Conservation (phyloP, 768 basidiomycete species). For the Boletus tomentosulus region DNA sequence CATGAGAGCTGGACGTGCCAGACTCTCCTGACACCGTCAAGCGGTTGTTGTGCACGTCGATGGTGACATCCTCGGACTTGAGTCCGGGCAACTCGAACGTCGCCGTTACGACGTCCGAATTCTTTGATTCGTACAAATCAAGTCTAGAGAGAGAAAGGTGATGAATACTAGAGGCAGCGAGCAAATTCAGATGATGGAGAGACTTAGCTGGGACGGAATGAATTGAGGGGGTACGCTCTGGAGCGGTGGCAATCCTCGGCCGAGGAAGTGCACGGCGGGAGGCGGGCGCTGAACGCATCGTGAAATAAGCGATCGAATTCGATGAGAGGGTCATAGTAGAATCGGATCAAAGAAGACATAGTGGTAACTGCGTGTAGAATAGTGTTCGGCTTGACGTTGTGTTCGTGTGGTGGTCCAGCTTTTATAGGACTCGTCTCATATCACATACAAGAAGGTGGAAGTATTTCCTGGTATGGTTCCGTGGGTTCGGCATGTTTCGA, state of each 20-base stretch:
- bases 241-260: not conserved
- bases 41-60: conserved; percentile 41
- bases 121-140: conserved; percentile 43
- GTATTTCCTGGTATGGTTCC: too few species aligned
- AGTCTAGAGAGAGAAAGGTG: conserved; percentile 25
- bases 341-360: not conserved
- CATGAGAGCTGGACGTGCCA: conserved; percentile 29
- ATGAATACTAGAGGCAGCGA: not conserved
- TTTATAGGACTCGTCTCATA: too few species aligned
- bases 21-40: conserved; percentile 47
- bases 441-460: too few species aligned
- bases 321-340: conserved; percentile 1
- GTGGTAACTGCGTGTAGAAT: too few species aligned
- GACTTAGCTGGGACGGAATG: conserved; percentile 19
- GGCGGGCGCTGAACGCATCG: conserved; percentile 5
- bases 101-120: conserved; percentile 41
- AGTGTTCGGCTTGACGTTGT: too few species aligned
- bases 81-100: conserved; percentile 44
- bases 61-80: conserved; percentile 40
- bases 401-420: too few species aligned
- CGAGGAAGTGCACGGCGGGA: not conserved
- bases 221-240: not conserved
- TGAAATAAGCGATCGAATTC: not conserved
- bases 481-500: too few species aligned
- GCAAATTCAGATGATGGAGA: not conserved